Evolutionary conservation across 116 monocot species (phyloP), one percentile per base, ranked within the genome.

Genomic region (Papilionanthe hybrid): DNA sequence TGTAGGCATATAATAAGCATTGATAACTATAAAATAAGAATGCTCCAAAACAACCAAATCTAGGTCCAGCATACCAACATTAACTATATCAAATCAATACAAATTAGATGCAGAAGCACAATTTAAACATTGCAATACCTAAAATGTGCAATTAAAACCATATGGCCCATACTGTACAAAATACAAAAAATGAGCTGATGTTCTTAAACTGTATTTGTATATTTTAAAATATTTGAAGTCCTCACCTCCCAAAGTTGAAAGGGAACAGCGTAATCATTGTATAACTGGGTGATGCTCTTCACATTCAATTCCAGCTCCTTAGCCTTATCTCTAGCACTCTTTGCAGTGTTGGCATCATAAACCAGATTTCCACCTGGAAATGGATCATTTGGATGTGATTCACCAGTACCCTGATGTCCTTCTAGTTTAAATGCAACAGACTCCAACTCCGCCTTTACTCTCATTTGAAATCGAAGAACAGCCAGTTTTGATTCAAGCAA

Each of bases 221-320:
- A 37, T 37, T 32, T 69, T 69, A 32, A 69, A 32, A 69, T 37
- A 69, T 30, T 74, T 41, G 78, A 80, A 53, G 56, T 25, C 4
- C 76, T 65, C 88, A 98, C 98, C 99, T 99, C 99, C 95, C 95
- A 99, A 78, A 95, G 89, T 65, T 93, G 77, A 90, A 93, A 99
- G 28, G 95, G 99, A 83, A 95, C 88, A 57, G 99, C 93, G 89
- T 89, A 99, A 56, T 99, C 99, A 85, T 99, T 99, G 85, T 99
- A 99, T 58, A 99, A 81, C 48, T 95, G 99, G 82, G 95, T 99
- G 77, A 99, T 90, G 78, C 93, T 95, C 85, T 95, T 99, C 78
- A 99, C 78, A 77, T 99, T 82, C 58, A 88, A 49, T 42, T 93
- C 88, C 77, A 99, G 81, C 81, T 99, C 93, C 68, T 86, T 89